Percentiles rank a stretch among this genome's conserved stretches.
phyloP scores from a whole-genome alignment of 139 green algal species.

The Tetraselmis striata region DNA sequence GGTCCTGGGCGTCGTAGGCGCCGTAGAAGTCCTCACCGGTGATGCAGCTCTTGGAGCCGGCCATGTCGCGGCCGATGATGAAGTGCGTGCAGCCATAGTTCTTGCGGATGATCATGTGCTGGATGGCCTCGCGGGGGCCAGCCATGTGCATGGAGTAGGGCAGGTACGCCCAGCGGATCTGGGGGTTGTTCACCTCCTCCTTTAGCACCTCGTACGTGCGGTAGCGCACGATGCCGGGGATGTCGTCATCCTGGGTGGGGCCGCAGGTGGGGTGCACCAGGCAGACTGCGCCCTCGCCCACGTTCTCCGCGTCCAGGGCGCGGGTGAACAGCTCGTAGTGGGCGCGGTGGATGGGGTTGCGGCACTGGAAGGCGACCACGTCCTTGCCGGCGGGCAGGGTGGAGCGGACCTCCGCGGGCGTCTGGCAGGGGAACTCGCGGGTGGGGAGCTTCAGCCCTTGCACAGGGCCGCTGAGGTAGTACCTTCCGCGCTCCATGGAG shows the following conservation, averaged over 20 bases:
- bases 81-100: conserved; percentile 80
- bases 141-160: conserved; percentile 92
- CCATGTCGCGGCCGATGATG: conserved; percentile 88
- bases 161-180: conserved; percentile 74
- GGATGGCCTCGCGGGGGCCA: conserved; percentile 77
- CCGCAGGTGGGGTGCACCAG: conserved; percentile 81
- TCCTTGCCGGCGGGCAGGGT: conserved; percentile 53
- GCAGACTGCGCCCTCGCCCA: conserved; percentile 56
- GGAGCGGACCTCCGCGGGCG: conserved; percentile 57
- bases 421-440: conserved; percentile 65
- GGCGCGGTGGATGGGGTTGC: conserved; percentile 76
- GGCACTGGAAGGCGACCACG: conserved; percentile 77
- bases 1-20: conserved; percentile 42
- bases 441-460: conserved; percentile 26
- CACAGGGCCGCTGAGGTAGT: conserved; percentile 49
- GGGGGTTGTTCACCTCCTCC: conserved; percentile 64
- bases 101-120: conserved; percentile 92
- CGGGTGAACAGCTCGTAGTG: conserved; percentile 89
- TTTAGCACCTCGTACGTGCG: conserved; percentile 79
- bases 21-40: conserved; percentile 79
- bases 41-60: conserved; percentile 69
- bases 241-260: conserved; percentile 92
- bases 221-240: conserved; percentile 86
- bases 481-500: conserved; percentile 73
- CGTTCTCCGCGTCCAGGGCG: conserved; percentile 68